Conservation (phyloP, 2,329 filamentous ascomycete species). For the Emericellopsis atlantica region DNA sequence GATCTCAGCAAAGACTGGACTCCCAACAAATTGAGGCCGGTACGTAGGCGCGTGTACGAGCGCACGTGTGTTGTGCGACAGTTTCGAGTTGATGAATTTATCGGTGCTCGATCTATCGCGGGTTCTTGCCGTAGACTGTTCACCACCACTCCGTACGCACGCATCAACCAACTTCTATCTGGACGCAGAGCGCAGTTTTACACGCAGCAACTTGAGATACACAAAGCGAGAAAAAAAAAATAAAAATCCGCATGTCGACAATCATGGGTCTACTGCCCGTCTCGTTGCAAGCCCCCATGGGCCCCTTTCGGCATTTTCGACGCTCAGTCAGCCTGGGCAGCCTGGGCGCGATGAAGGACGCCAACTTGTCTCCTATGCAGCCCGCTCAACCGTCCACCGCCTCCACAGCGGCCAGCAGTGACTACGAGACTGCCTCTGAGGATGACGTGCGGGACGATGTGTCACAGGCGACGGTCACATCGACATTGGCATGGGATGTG, state of each 20-base stretch:
- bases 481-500: not conserved
- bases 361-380: not conserved
- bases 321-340: constrained; percentile 21
- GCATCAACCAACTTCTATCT: too few species aligned
- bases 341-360: constrained; percentile 4
- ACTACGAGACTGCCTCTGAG: not conserved
- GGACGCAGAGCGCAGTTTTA: too few species aligned
- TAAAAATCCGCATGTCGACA: constrained; percentile 24
- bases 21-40: too few species aligned
- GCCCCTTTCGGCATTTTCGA: constrained; percentile 34
- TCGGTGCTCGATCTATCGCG: too few species aligned
- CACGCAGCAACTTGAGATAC: too few species aligned
- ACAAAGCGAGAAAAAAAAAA: constrained; percentile 6
- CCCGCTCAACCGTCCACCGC: not conserved
- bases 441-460: not conserved
- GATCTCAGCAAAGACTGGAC: too few species aligned
- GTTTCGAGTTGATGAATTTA: too few species aligned
- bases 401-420: not conserved
- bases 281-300: constrained; percentile 36
- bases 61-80: too few species aligned
- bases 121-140: too few species aligned
- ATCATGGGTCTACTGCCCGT: constrained; percentile 41
- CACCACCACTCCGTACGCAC: too few species aligned
- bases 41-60: too few species aligned
- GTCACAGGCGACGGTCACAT: not conserved